Conservation (phyloP, 1,139 yeast genomes). For the Yamadazyma siamensis region DNA sequence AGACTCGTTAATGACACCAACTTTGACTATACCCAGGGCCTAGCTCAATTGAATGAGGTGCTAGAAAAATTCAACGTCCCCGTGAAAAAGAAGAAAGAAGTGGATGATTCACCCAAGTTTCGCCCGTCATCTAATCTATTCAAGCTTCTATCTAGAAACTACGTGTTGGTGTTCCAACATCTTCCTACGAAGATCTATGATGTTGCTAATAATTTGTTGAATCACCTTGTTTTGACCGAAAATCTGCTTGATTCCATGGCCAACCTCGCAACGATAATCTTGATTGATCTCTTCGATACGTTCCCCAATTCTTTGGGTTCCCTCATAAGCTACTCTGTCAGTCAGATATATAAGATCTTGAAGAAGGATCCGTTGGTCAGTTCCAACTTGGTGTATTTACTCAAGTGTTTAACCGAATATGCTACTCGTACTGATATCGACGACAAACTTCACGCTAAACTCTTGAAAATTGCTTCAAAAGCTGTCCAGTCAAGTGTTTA, state of each 20-base stretch:
- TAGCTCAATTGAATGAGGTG: slow-evolving; percentile 15
- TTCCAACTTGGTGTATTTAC: slow-evolving; percentile 29
- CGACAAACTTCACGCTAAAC: slow-evolving; percentile 37
- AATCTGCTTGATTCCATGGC: slow-evolving; percentile 19
- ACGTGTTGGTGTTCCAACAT: slow-evolving; percentile 25
- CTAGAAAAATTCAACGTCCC: slow-evolving; percentile 17
- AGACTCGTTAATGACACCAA: too few species aligned
- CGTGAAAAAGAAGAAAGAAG: slow-evolving; percentile 13
- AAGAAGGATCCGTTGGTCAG: slow-evolving; percentile 32
- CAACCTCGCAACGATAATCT: slow-evolving; percentile 26
- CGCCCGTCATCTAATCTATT: slow-evolving; percentile 22
- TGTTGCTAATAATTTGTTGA: slow-evolving; percentile 34
- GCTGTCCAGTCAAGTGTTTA: slow-evolving; percentile 20
- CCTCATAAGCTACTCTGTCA: slow-evolving; percentile 32
- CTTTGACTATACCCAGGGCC: slow-evolving; percentile 15
- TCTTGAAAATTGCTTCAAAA: slow-evolving; percentile 32
- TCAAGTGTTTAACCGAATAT: slow-evolving; percentile 32
- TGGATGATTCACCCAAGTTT: slow-evolving; percentile 4
- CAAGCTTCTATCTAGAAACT: slow-evolving; percentile 29
- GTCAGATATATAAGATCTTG: slow-evolving; percentile 37
- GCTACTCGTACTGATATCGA: slow-evolving; percentile 40
- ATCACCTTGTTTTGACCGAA: slow-evolving; percentile 20
- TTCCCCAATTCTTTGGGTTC: slow-evolving; percentile 39
- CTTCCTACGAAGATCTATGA: slow-evolving; percentile 40
- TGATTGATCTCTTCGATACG: slow-evolving; percentile 37